Evolutionary conservation across 805 yeast species (phyloP).

Genomic region (Zygoascus tannicola): DNA sequence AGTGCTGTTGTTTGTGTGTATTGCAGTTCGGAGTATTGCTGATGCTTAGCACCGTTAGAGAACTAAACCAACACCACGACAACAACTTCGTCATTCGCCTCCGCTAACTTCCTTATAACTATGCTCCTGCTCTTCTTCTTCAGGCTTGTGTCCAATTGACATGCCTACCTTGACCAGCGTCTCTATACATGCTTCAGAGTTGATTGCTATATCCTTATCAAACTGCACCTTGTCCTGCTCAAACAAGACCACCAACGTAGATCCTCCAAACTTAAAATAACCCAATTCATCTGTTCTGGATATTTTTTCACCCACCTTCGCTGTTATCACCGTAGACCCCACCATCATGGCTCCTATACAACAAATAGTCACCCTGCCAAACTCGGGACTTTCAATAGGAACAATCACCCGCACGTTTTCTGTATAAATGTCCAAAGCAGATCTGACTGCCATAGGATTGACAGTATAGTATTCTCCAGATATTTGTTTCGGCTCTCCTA

Average conservation of each 20-base stretch:
- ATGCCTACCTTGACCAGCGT: constrained; percentile 84
- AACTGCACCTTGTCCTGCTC: constrained; percentile 37
- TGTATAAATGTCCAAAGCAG: constrained; percentile 83
- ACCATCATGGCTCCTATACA: constrained; percentile 99
- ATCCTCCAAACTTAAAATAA: constrained; percentile 93
- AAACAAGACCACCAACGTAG: constrained; percentile 66
- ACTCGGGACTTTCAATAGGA: constrained; percentile 65
- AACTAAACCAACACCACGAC: too few species aligned
- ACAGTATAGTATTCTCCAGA: constrained; percentile 93
- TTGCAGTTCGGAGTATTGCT: too few species aligned
- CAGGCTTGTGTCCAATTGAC: constrained; percentile 72
- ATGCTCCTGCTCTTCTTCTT: constrained; percentile 14
- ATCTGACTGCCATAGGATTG: constrained; percentile 93
- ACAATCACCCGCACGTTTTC: constrained; percentile 76
- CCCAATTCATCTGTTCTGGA: constrained; percentile 78
- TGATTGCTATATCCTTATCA: constrained; percentile 64
- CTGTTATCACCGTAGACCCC: constrained; percentile 74
- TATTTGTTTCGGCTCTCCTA: constrained; percentile 58
- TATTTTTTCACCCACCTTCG: constrained; percentile 48
- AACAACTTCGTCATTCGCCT: too few species aligned
- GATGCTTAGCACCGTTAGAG: too few species aligned
- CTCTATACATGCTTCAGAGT: constrained; percentile 63
- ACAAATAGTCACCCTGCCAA: constrained; percentile 68
- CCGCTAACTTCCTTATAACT: background rate
- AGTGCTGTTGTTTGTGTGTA: too few species aligned